Evolutionary conservation across 192 early-diverging fungal species (phyloP).

Genomic region (Entomortierella beljakovae): DNA sequence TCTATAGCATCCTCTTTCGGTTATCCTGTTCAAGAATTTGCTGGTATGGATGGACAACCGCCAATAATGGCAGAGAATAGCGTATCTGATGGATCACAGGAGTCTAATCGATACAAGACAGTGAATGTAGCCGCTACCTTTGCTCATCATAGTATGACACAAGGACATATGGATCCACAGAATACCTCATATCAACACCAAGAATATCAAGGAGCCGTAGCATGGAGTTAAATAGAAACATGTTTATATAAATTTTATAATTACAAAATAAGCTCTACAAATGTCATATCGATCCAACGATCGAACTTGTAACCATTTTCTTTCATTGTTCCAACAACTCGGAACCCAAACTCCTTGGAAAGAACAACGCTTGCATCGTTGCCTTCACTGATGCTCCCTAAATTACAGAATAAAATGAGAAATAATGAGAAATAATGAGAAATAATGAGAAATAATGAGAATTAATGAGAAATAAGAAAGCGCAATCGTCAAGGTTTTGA

Average conservation of each 20-base stretch:
- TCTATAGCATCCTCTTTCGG: constrained; percentile 31
- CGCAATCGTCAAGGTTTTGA: not conserved
- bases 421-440: not conserved
- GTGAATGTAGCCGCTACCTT: not conserved
- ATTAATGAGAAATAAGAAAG: not conserved
- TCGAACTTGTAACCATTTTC: constrained; percentile 70
- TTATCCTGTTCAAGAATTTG: constrained; percentile 19
- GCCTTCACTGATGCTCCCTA: constrained; percentile 61
- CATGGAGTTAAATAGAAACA: not conserved
- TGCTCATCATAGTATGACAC: not conserved
- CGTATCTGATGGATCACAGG: constrained; percentile 15
- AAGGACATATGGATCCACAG: not conserved
- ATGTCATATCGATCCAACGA: constrained; percentile 62
- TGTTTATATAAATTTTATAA: not conserved
- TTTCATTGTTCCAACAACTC: constrained; percentile 58
- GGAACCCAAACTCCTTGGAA: constrained; percentile 57
- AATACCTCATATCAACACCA: not conserved
- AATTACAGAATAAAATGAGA: not conserved
- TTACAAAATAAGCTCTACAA: constrained; percentile 56
- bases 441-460: not conserved
- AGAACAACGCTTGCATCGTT: constrained; percentile 54
- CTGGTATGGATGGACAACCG: constrained; percentile 6
- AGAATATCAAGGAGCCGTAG: not conserved
- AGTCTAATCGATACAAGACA: not conserved
- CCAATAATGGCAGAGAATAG: constrained; percentile 17